These are phyloP conservation scores for Nepenthes alata DNA, from an alignment of 179 eudicot species.

Conservation along the genomic window DNA sequence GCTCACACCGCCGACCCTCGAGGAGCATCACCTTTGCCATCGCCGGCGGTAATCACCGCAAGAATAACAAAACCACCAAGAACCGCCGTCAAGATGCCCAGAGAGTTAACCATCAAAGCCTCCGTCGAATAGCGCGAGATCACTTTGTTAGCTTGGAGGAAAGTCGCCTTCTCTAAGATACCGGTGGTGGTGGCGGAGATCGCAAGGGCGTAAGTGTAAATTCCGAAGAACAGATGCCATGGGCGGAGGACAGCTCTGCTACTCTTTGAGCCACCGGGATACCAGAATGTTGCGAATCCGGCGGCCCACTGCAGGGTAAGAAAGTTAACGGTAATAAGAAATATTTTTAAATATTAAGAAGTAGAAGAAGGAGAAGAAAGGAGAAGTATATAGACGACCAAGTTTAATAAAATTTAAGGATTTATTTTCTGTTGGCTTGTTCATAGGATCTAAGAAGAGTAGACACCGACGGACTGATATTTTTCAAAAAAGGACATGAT, in stretches of 20 bases:
- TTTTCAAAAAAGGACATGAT: too few relatives aligned
- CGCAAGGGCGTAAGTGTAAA: constrained; percentile 73
- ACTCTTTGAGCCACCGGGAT: constrained; percentile 84
- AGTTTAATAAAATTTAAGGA: too few relatives aligned
- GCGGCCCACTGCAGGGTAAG: constrained; percentile 49
- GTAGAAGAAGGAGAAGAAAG: not conserved
- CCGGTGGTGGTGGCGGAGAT: constrained; percentile 64
- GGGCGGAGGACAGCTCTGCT: constrained; percentile 52
- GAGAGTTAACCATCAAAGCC: constrained; percentile 59
- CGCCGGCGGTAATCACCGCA: constrained; percentile 59
- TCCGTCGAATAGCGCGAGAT: constrained; percentile 69
- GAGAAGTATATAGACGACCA: not conserved
- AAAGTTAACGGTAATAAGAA: not conserved
- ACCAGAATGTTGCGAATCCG: constrained; percentile 84
- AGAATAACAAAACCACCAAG: constrained; percentile 79
- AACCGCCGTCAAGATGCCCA: constrained; percentile 62
- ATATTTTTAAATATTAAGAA: not conserved
- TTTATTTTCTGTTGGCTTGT: too few relatives aligned
- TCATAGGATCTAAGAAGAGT: too few relatives aligned
- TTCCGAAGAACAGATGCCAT: constrained; percentile 80
- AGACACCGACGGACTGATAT: too few relatives aligned
- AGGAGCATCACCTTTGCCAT: constrained; percentile 43
- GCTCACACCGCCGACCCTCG: too few relatives aligned
- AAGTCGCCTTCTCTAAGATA: constrained; percentile 79
- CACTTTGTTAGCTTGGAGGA: constrained; percentile 54